These are phyloP conservation scores for Alternaria gaisen DNA, from an alignment of 2,329 filamentous ascomycete genomes.

Conservation along the genomic window DNA sequence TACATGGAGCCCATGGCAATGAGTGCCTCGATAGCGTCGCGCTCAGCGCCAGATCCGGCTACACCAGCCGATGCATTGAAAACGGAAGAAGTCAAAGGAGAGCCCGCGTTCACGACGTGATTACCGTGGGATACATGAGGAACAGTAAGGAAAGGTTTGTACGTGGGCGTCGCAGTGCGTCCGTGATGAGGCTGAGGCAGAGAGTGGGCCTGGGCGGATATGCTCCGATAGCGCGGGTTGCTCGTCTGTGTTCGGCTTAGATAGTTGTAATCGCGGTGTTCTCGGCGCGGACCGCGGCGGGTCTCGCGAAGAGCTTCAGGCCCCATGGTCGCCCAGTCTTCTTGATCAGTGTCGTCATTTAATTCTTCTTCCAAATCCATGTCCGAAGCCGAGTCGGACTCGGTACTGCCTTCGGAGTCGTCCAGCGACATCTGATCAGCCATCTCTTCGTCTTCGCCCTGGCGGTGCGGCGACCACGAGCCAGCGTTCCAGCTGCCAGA, in stretches of 20 bases:
- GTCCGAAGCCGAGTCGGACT: conserved; percentile 76
- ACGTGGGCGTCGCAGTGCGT: conserved; percentile 33
- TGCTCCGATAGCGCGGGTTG: conserved; percentile 38
- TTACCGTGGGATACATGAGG: conserved; percentile 44
- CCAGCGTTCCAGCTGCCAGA: conserved; percentile 72
- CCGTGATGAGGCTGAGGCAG: conserved; percentile 29
- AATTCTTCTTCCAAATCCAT: conserved; percentile 76
- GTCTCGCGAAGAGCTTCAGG: conserved; percentile 81
- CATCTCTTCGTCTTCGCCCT: conserved; percentile 57
- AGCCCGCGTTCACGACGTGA: conserved; percentile 36
- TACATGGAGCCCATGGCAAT: conserved; percentile 77
- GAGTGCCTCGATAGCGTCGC: conserved; percentile 82
- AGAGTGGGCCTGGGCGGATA: conserved; percentile 40
- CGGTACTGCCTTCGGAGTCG: conserved; percentile 70
- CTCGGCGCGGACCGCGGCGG: conserved; percentile 39
- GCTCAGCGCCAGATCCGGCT: conserved; percentile 64
- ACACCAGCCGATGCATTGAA: conserved; percentile 40
- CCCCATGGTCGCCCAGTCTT: conserved; percentile 92
- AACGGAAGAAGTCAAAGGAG: conserved; percentile 27
- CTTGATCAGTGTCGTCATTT: conserved; percentile 86
- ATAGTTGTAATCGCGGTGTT: conserved; percentile 52
- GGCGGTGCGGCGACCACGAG: conserved; percentile 72
- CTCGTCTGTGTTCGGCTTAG: conserved; percentile 48
- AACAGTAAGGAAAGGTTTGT: conserved; percentile 39
- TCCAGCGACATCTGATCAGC: conserved; percentile 95